Evolutionary conservation across 2,329 filamentous ascomycete genomes (phyloP).

Genomic region (Ophiocordyceps unilateralis): DNA sequence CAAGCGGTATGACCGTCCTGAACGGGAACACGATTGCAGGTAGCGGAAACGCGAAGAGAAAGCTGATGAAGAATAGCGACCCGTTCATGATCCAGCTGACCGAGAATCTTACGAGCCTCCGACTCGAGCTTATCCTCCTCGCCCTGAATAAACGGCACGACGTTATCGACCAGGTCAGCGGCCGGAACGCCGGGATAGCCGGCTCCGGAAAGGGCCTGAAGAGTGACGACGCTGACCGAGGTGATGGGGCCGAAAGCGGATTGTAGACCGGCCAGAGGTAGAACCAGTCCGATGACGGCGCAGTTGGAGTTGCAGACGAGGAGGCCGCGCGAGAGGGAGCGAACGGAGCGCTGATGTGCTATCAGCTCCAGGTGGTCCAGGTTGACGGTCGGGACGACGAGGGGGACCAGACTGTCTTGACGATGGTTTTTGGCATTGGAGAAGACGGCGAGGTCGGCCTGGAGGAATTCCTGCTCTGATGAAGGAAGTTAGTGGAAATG

Average conservation of each 20-base stretch:
- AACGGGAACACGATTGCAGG: constrained; percentile 89
- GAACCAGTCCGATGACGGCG: constrained; percentile 89
- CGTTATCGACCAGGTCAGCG: constrained; percentile 95
- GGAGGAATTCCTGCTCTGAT: constrained; percentile 76
- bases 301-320: constrained; percentile 97
- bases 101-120: constrained; percentile 89
- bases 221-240: constrained; percentile 62
- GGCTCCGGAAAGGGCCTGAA: constrained; percentile 87
- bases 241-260: constrained; percentile 72
- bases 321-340: constrained; percentile 67
- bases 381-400: constrained; percentile 93
- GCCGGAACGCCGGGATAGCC: constrained; percentile 79
- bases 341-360: constrained; percentile 64
- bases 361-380: constrained; percentile 74
- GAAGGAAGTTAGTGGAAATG: too few species aligned
- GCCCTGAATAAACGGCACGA: constrained; percentile 81
- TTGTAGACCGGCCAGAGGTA: constrained; percentile 83
- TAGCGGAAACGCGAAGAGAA: constrained; percentile 60
- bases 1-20: constrained; percentile 93
- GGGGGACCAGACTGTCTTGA: constrained; percentile 71
- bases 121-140: constrained; percentile 95
- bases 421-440: constrained; percentile 98
- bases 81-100: constrained; percentile 49
- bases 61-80: constrained; percentile 64
- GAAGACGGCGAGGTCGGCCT: constrained; percentile 78